Percentiles rank a stretch among this genome's conserved stretches.
Evolutionary conservation across 345 rosid species (phyloP).

Genomic region (Lepidium sativum): DNA sequence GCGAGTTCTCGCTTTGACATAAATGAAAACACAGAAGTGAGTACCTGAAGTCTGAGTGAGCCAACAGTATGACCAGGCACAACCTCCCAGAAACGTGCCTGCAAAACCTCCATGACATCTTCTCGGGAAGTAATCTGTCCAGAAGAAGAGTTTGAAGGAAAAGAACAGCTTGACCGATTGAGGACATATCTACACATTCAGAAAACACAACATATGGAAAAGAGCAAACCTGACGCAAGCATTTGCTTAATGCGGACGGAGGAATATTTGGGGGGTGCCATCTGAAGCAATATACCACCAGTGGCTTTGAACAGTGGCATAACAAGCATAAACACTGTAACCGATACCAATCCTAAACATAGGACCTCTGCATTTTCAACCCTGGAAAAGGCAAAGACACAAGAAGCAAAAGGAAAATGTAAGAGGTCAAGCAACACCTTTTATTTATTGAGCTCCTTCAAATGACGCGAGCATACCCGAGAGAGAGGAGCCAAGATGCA

Average conservation of each 20-base stretch:
- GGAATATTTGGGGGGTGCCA: constrained; percentile 86
- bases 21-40: neutral
- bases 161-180: neutral
- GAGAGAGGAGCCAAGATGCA: constrained; percentile 94
- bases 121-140: constrained; percentile 58
- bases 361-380: constrained; percentile 91
- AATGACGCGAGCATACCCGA: constrained; percentile 52
- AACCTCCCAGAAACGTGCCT: constrained; percentile 92
- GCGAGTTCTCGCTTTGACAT: neutral
- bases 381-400: constrained; percentile 37
- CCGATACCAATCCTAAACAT: constrained; percentile 85
- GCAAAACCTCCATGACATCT: constrained; percentile 66
- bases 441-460: neutral
- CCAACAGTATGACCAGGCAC: constrained; percentile 92
- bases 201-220: neutral
- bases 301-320: constrained; percentile 81
- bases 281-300: constrained; percentile 85
- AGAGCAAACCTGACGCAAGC: constrained; percentile 72
- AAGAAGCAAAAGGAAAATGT: neutral
- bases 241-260: constrained; percentile 78
- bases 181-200: neutral
- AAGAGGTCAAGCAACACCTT: constrained; percentile 8
- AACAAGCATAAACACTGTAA: constrained; percentile 72
- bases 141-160: neutral
- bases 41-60: constrained; percentile 69